A percentile compares a stretch with the other conserved stretches of the same genome.
Conservation (phyloP, 371 early-diverging fungal genomes). For the Syncephalastrum racemosum region DNA sequence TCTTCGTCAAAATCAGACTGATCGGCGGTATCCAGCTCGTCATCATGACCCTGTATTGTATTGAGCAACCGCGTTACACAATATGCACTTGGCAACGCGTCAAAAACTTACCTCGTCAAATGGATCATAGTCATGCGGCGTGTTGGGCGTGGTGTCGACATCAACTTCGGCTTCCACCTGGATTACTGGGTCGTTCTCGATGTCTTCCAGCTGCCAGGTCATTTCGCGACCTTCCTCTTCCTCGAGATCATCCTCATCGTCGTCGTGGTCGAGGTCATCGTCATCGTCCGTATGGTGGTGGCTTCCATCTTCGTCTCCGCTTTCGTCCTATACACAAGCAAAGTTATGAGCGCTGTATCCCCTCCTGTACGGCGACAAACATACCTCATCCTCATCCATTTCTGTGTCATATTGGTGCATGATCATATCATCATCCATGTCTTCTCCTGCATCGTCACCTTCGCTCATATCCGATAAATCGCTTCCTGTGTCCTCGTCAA, state of each 20-base stretch:
- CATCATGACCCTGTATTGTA: slow-evolving; percentile 27
- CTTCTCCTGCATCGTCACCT: slow-evolving; percentile 65
- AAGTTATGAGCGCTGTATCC: neutral
- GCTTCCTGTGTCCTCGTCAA: slow-evolving; percentile 70
- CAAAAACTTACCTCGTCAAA: slow-evolving; percentile 33
- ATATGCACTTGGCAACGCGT: neutral
- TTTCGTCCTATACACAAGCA: slow-evolving; percentile 25
- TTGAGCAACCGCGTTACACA: too few relatives aligned
- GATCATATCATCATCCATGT: slow-evolving; percentile 59
- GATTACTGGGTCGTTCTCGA: slow-evolving; percentile 53
- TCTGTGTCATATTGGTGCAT: slow-evolving; percentile 61
- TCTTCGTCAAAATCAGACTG: slow-evolving; percentile 55
- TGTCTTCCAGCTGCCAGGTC: slow-evolving; percentile 55
- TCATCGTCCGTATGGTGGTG: slow-evolving; percentile 45
- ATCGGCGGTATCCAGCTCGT: slow-evolving; percentile 44
- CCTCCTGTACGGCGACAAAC: neutral
- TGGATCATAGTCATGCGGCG: slow-evolving; percentile 22
- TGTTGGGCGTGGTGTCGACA: slow-evolving; percentile 20
- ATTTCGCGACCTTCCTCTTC: slow-evolving; percentile 50
- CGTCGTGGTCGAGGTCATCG: slow-evolving; percentile 48
- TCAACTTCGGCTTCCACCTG: slow-evolving; percentile 39
- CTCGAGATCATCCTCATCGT: slow-evolving; percentile 52
- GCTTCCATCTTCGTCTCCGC: slow-evolving; percentile 36
- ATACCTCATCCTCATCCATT: slow-evolving; percentile 49
- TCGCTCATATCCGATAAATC: slow-evolving; percentile 69